Base-by-base conservation (phyloP, 1,139 yeast genomes). In the Yamadazyma songkhlaensis region DNA sequence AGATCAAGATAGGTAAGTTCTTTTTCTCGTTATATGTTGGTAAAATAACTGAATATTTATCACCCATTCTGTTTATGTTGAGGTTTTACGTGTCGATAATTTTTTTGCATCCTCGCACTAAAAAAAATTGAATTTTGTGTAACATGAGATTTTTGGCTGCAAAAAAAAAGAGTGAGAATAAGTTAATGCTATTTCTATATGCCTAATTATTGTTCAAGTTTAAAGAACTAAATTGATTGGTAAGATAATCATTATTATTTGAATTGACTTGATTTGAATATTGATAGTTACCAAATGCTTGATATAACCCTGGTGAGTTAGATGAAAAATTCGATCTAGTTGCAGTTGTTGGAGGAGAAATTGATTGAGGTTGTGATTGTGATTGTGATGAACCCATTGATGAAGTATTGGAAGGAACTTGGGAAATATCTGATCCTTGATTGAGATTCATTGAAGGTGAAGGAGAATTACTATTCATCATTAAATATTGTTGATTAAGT, bases 21-120 rank as follows among this genome's bases (percentile, higher is more conserved):
- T 72, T 75, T 55, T 78, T 77, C 64, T 84, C 94, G 64, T 84
- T 84, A 57, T 84, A 84, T 1, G 94, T 84, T 34, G 94, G 94
- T 44, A 84, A 69, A 51, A 84, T 84, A 31, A 84, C 84, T 9
- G 89, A 79, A 62, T 84, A 84, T 57, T 83, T 84, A 62, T 79
- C 36, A 7, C 28, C 31, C 41, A 38, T 38, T 3, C 4, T 31
- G 36, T 21, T 10, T 13, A 12, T 21, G n/a, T 25, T 26, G 25
- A 12, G 17, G 21, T 22, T 27, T 24, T 22, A 36, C 39, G 39
- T 36, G 39, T 36, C 36, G 21, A 23, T 29, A n/a, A 10, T 22
- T 14, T 14, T 17, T 17, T 27, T 27, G 17, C 17, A n/a, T 5
- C 17, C 17, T 27, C 17, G 29, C 17, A 13, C 17, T 11, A 25